These are phyloP conservation scores for Brassica incana DNA, from an alignment of 345 rosid species.

Conservation along the genomic window DNA sequence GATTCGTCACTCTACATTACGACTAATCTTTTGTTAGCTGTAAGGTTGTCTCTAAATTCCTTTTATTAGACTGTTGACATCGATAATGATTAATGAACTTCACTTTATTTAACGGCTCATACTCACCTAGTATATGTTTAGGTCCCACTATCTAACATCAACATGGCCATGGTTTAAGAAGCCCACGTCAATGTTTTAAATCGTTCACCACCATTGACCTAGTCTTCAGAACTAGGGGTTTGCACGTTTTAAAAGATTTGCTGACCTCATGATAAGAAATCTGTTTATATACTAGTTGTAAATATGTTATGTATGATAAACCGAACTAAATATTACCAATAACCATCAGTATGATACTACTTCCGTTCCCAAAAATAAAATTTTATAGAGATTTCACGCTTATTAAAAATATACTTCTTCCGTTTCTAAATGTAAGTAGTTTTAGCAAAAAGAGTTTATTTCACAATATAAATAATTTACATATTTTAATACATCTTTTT, in stretches of 20 bases:
- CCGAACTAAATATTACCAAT: neutral
- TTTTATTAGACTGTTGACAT: neutral
- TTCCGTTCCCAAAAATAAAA: too few relatives aligned
- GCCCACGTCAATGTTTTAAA: neutral
- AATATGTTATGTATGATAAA: neutral
- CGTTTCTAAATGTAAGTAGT: too few relatives aligned
- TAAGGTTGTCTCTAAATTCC: slow-evolving; percentile 25
- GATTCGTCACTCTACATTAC: slow-evolving; percentile 3
- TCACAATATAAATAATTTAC: too few relatives aligned
- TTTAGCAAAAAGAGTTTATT: too few relatives aligned
- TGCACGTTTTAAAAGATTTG: neutral
- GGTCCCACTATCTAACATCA: neutral
- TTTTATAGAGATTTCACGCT: too few relatives aligned
- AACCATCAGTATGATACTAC: neutral
- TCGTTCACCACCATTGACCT: neutral
- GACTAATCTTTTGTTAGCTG: slow-evolving; percentile 24
- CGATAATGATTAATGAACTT: neutral
- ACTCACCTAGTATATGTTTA: neutral
- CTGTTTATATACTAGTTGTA: neutral
- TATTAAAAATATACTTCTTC: too few relatives aligned
- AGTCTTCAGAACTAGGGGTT: neutral
- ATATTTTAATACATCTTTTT: too few relatives aligned
- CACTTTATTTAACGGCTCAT: slow-evolving; percentile 2
- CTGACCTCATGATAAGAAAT: neutral
- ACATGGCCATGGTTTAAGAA: neutral